Evolutionary conservation across 1,139 yeast genomes (phyloP), one percentile per base, ranked within the genome.

Genomic region (Zygosaccharomyces sapae): DNA sequence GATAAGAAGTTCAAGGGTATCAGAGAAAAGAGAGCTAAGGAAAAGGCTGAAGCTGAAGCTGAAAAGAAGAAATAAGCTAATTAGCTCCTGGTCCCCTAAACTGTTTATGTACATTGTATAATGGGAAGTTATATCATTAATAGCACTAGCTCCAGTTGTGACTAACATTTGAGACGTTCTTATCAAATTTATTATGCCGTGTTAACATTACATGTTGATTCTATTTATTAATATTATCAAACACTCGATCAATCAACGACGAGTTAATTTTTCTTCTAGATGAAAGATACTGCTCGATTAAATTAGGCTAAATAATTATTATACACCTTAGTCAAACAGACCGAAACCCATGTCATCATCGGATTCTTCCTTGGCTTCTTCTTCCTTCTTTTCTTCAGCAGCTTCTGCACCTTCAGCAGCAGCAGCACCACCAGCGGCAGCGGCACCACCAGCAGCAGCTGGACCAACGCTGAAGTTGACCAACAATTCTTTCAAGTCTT

Each of bases 41-140:
- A 89, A 65, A 81, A 81, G 80, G 97, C 97, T 75, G 97, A 87
- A 78, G 97, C 97, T 74, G 97, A 90, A 80, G 96, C 95, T 79
- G 96, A 88, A 70, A 89, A 89, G 90, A 88, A 88, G 88, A 88
- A 88, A 82, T 86, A 85, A 80, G 64, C 69, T 50, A 46, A 41
- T 33, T 46, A 29, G 39, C 25, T 44, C 35, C 35, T 46, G 29
- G 39, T 22, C 45, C 35, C 42, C 29, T 44, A 38, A 29, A 39
- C 45, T 45, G 42, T 41, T 53, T 57, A 57, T 56, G 62, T 57
- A 58, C 57, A 60, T 55, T 58, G 59, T 58, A 58, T 58, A 58
- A 58, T 57, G 63, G 63, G 63, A 57, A 59, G 61, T 58, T 61
- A 56, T 57, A 56, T 57, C 54, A 54, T 52, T 52, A 54, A 49